Base-by-base conservation (phyloP, 805 yeast species). In the Zygoascus biomembranicola region DNA sequence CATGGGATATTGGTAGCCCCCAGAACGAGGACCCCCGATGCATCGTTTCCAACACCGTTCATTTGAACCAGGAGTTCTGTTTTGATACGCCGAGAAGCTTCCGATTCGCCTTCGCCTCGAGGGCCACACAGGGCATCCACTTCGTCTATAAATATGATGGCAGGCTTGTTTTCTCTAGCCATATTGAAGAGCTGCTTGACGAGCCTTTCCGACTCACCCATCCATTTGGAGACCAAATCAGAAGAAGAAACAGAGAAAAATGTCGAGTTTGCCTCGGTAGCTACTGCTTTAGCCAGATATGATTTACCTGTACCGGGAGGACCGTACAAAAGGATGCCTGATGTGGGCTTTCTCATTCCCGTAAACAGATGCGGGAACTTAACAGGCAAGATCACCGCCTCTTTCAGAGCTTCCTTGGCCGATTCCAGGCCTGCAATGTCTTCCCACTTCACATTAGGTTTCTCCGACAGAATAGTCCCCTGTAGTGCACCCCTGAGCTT, bases 261-360 rank as follows among this genome's bases (percentile, higher is more conserved):
- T 0, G 99, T 94, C 0, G 97, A 88, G 67, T 92, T 90, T 49
- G 98, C 97, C 64, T 94, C 99, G 0, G 99, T 94, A 26, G 99
- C 99, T 8, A 94, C 98, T 0, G 99, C 99, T 67, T 94, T 94
- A 10, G 99, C 99, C 55, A 94, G 73, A 65, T 84, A 94, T 1
- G 98, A 92, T 66, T 94, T 94, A 76, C 99, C 99, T 0, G 99
- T 94, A 64, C 99, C 99, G 2, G 99, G 99, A 19, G 95, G 95
- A 0, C 95, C 95, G 64, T 87, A 87, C 20, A 94, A 72, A 48
- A 94, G 70, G 47, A 94, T 92, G 46, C 99, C 99, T 5, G 87
- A 76, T 2, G 92, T 83, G 1, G 99, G 99, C 65, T 88, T 87
- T 58, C 99, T 79, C 67, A 89, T 92, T 0, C 99, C 99, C 9